Evolutionary conservation across 2,329 filamentous ascomycete species (phyloP).

Genomic region (Stagonosporopsis chrysanthemi): DNA sequence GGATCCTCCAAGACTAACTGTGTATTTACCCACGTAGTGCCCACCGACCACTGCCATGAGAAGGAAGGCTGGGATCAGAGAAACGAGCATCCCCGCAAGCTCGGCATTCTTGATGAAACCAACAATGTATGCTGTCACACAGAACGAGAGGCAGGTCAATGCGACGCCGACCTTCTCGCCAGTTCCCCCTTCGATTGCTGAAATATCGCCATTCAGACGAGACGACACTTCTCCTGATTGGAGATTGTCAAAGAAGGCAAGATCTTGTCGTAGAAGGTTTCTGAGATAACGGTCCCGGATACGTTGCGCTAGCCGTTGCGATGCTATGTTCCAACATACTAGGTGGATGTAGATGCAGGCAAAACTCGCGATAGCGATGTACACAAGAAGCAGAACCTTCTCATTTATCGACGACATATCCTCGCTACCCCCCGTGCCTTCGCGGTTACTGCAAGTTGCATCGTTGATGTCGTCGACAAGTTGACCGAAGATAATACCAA

Average conservation of each 20-base stretch:
- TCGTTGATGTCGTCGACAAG: constrained; percentile 68
- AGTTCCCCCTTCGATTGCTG: constrained; percentile 71
- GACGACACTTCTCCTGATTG: constrained; percentile 69
- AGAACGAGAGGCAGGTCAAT: constrained; percentile 69
- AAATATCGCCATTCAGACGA: constrained; percentile 70
- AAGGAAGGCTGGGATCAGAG: constrained; percentile 68
- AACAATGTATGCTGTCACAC: constrained; percentile 71
- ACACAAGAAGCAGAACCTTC: constrained; percentile 68
- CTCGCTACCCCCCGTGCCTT: constrained; percentile 26
- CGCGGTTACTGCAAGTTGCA: constrained; percentile 58
- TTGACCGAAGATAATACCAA: constrained; percentile 70
- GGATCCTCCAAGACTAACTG: constrained; percentile 58
- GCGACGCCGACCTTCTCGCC: constrained; percentile 75
- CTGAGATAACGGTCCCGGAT: constrained; percentile 68
- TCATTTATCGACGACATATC: constrained; percentile 58
- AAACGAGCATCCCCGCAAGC: constrained; percentile 70
- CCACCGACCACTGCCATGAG: constrained; percentile 65
- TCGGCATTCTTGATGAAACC: constrained; percentile 70
- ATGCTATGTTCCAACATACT: constrained; percentile 69
- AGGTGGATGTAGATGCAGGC: constrained; percentile 70
- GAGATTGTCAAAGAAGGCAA: constrained; percentile 69
- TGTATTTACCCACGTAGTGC: constrained; percentile 62
- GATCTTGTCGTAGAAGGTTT: constrained; percentile 66
- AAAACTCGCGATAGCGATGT: constrained; percentile 70
- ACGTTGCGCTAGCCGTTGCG: constrained; percentile 69